A percentile compares a stretch with the other conserved stretches of the same genome.
phyloP scores from a whole-genome alignment of 192 early-diverging fungal species.

The Coemansia sp. region DNA sequence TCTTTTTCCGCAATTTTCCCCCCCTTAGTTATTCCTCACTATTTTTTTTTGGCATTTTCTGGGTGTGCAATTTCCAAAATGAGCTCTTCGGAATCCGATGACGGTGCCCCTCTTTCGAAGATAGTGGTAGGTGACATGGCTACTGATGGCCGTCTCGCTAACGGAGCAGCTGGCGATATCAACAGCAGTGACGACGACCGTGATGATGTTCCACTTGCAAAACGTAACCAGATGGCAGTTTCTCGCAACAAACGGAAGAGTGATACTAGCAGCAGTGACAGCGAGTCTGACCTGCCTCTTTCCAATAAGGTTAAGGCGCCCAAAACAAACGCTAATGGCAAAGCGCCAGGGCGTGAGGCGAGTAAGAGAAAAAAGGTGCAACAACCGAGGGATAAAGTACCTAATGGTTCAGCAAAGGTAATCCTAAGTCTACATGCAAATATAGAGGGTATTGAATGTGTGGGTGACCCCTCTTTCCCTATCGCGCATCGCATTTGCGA shows the following conservation, averaged over 20 bases:
- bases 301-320: constrained; percentile 31
- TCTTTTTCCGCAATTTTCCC: not conserved
- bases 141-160: not conserved
- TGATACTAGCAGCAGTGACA: constrained; percentile 20
- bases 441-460: not conserved
- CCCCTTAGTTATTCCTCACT: not conserved
- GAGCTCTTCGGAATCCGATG: constrained; percentile 51
- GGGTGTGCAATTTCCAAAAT: constrained; percentile 6
- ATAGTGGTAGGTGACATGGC: constrained; percentile 15
- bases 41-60: constrained; percentile 2
- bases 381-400: not conserved
- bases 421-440: not conserved
- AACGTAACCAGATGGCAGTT: constrained; percentile 7
- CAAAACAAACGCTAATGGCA: constrained; percentile 13
- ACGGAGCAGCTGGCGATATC: not conserved
- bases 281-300: constrained; percentile 50
- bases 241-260: constrained; percentile 15
- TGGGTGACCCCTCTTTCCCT: not conserved
- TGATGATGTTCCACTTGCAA: constrained; percentile 43
- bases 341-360: constrained; percentile 4
- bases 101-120: constrained; percentile 39
- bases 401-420: constrained; percentile 23
- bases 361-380: constrained; percentile 8
- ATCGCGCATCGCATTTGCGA: not conserved
- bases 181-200: constrained; percentile 22